Conservation (phyloP, 495 filamentous ascomycete genomes). For the Rostrohypoxylon terebratum region DNA sequence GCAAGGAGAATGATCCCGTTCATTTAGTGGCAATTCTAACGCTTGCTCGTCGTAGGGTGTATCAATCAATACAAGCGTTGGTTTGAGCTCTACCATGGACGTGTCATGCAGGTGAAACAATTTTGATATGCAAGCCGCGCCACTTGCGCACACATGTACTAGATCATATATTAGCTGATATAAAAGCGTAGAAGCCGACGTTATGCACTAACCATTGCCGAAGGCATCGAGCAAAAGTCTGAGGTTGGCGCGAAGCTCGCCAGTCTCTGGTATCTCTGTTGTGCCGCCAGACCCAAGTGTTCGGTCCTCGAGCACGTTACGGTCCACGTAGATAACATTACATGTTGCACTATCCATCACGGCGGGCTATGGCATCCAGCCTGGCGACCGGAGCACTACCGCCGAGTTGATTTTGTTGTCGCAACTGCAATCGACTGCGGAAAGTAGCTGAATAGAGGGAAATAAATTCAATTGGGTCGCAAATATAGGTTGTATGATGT, state of each 20-base stretch:
- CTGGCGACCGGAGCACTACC: conserved; percentile 62
- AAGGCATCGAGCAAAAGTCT: conserved; percentile 61
- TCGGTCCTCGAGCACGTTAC: conserved; percentile 73
- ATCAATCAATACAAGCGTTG: conserved; percentile 82
- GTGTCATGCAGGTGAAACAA: conserved; percentile 74
- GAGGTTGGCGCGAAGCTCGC: conserved; percentile 60
- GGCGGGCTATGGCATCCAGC: conserved; percentile 59
- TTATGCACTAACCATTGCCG: conserved; percentile 57
- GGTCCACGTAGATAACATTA: conserved; percentile 87
- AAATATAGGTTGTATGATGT: conserved; percentile 34
- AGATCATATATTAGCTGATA: conserved; percentile 46
- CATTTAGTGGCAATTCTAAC: conserved; percentile 51
- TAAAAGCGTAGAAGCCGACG: background rate
- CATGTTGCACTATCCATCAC: conserved; percentile 77
- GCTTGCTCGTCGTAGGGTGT: conserved; percentile 67
- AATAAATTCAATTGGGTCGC: conserved; percentile 36
- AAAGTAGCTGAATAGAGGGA: conserved; percentile 29
- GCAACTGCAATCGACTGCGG: conserved; percentile 29
- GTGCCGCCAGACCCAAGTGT: conserved; percentile 54
- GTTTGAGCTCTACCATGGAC: conserved; percentile 70
- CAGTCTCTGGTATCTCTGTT: conserved; percentile 40
- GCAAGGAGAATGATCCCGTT: conserved; percentile 58
- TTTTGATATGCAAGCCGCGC: conserved; percentile 75
- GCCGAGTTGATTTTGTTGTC: conserved; percentile 48
- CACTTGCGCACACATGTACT: conserved; percentile 82